A percentile compares a stretch with the other conserved stretches of the same genome.
Evolutionary conservation across 176 grass and related monocot genomes (phyloP).

Genomic region (Rhipidocladum racemiflorum): DNA sequence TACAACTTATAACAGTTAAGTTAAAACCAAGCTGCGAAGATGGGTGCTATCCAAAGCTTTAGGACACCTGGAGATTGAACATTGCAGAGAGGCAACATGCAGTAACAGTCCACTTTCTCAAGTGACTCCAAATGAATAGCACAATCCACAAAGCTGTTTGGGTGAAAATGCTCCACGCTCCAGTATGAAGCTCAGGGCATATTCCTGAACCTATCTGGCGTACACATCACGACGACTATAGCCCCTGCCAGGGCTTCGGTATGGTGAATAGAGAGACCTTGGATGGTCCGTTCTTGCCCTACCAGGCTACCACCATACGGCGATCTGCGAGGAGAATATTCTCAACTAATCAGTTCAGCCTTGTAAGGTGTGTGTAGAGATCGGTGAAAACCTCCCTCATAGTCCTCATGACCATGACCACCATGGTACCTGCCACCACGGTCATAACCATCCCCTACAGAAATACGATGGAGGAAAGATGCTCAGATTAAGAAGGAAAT

Average conservation of each 20-base stretch:
- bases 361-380: background rate
- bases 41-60: background rate
- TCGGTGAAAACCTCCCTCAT: no score
- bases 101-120: background rate
- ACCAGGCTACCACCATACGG: background rate
- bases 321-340: conserved; percentile 23
- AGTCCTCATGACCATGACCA: conserved; percentile 23
- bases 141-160: background rate
- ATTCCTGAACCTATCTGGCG: background rate
- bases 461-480: background rate
- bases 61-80: background rate
- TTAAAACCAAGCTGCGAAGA: background rate
- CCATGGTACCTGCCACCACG: background rate
- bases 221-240: conserved; percentile 15
- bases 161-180: background rate
- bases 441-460: background rate
- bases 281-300: conserved; percentile 1
- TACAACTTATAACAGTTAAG: background rate
- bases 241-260: conserved; percentile 6
- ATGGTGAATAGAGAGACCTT: background rate
- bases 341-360: background rate
- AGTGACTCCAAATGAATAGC: background rate
- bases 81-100: background rate
- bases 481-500: background rate
- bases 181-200: background rate